phyloP scores from a whole-genome alignment of 1,284 basidiomycete genomes.

The Ustilago xerochloae region DNA sequence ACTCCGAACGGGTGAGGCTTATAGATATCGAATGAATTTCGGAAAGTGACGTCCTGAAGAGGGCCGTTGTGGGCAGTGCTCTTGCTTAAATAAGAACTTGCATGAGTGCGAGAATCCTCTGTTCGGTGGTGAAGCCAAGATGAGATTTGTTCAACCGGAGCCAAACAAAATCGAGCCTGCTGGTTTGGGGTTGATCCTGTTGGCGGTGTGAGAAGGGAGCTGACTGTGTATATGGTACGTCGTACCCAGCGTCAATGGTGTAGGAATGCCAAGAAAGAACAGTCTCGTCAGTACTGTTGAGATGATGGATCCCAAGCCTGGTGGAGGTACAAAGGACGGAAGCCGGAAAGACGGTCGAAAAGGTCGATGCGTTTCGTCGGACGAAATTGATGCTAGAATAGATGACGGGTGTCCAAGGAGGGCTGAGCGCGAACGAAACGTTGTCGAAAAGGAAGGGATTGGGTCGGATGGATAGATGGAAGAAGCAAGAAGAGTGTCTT shows the following conservation, averaged over 20 bases:
- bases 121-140: neutral
- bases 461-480: neutral
- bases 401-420: neutral
- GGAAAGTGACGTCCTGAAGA: too few species aligned
- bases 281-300: constrained; percentile 4
- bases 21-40: constrained; percentile 9
- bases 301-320: too few species aligned
- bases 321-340: neutral
- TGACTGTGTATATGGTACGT: neutral
- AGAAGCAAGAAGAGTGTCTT: neutral
- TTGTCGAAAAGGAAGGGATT: neutral
- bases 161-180: neutral
- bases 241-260: neutral
- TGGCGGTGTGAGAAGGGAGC: neutral
- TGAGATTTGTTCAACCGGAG: neutral
- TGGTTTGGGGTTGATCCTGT: neutral
- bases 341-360: too few species aligned
- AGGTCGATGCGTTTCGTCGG: too few species aligned
- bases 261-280: neutral
- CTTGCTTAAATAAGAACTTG: constrained; percentile 2
- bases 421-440: neutral
- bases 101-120: constrained; percentile 12
- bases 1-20: constrained; percentile 41
- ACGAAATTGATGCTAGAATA: neutral
- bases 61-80: constrained; percentile 7